A percentile compares a stretch with the other conserved stretches of the same genome.
Evolutionary conservation across 495 filamentous ascomycete species (phyloP).

Genomic region (Xylaria venustula): DNA sequence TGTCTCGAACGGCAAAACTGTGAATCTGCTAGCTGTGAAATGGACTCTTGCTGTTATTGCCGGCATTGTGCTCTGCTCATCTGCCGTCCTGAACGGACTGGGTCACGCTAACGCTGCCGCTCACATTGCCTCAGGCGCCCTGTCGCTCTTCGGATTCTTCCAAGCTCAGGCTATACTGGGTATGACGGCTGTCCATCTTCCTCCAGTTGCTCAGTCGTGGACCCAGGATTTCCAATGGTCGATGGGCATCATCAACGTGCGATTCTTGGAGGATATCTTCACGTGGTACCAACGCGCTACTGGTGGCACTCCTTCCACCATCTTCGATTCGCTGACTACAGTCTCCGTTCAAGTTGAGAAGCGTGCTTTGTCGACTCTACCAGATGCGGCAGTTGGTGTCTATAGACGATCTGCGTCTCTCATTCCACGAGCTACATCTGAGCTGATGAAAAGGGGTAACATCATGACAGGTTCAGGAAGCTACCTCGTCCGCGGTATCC

Average conservation of each 20-base stretch:
- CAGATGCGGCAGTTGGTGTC: slow-evolving; percentile 36
- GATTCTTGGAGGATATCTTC: slow-evolving; percentile 82
- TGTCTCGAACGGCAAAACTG: slow-evolving; percentile 91
- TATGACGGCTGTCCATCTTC: slow-evolving; percentile 78
- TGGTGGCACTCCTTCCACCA: slow-evolving; percentile 79
- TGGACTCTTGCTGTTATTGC: slow-evolving; percentile 88
- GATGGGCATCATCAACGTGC: slow-evolving; percentile 91
- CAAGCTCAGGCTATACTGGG: slow-evolving; percentile 96
- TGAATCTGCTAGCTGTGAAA: slow-evolving; percentile 82
- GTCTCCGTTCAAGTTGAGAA: slow-evolving; percentile 87
- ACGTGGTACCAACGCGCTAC: slow-evolving; percentile 97
- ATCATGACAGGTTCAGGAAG: slow-evolving; percentile 50
- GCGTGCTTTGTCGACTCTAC: slow-evolving; percentile 49
- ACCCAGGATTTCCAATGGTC: slow-evolving; percentile 99
- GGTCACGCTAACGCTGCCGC: slow-evolving; percentile 96
- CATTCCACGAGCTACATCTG: slow-evolving; percentile 39
- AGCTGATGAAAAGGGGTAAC: slow-evolving; percentile 44
- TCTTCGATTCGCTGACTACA: slow-evolving; percentile 69
- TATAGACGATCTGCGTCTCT: slow-evolving; percentile 47
- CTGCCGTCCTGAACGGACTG: slow-evolving; percentile 76
- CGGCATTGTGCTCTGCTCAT: slow-evolving; percentile 76
- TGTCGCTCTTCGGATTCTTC: slow-evolving; percentile 94
- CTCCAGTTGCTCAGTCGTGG: slow-evolving; percentile 89
- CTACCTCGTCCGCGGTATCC: slow-evolving; percentile 78
- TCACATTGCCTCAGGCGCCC: slow-evolving; percentile 88